Percentiles rank a stretch among this genome's conserved stretches.
These are phyloP conservation scores for Blastobotrys illinoisensis DNA, from an alignment of 1,139 yeast species.

Conservation along the genomic window DNA sequence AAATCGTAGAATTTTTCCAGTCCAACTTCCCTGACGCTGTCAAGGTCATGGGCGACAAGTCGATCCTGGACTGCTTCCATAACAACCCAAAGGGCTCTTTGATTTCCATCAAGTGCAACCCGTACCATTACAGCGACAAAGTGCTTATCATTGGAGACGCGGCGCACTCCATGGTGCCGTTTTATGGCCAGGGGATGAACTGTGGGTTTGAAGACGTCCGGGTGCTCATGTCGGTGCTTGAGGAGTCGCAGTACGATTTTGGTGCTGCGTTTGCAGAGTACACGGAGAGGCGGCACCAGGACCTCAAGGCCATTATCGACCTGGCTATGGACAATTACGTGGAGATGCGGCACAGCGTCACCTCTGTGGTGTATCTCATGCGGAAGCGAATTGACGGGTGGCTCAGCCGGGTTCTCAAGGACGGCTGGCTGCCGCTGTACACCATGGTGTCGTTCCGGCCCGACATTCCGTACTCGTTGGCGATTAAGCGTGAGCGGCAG, in stretches of 20 bases:
- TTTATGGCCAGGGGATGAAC: conserved; percentile 96
- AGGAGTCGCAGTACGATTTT: conserved; percentile 38
- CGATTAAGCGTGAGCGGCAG: conserved; percentile 53
- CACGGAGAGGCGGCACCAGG: conserved; percentile 53
- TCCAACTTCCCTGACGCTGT: conserved; percentile 70
- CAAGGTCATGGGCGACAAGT: conserved; percentile 56
- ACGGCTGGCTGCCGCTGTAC: conserved; percentile 79
- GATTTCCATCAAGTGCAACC: conserved; percentile 53
- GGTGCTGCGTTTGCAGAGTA: conserved; percentile 52
- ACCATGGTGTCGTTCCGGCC: conserved; percentile 89
- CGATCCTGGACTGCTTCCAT: conserved; percentile 47
- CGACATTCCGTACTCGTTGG: conserved; percentile 71
- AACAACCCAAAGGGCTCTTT: conserved; percentile 71
- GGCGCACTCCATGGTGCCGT: conserved; percentile 96
- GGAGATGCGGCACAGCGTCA: conserved; percentile 85
- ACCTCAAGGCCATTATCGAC: conserved; percentile 67
- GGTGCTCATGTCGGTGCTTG: conserved; percentile 52
- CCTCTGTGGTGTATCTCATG: conserved; percentile 54
- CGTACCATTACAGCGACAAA: conserved; percentile 62
- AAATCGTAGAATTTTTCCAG: conserved; percentile 44
- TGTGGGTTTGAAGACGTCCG: conserved; percentile 92
- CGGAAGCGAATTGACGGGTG: conserved; percentile 65
- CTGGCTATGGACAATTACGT: conserved; percentile 75
- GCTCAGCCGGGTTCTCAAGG: conserved; percentile 51
- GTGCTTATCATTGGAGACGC: conserved; percentile 84